These are phyloP conservation scores for Areca catechu DNA, from an alignment of 176 grass and related monocot species.

Conservation along the genomic window DNA sequence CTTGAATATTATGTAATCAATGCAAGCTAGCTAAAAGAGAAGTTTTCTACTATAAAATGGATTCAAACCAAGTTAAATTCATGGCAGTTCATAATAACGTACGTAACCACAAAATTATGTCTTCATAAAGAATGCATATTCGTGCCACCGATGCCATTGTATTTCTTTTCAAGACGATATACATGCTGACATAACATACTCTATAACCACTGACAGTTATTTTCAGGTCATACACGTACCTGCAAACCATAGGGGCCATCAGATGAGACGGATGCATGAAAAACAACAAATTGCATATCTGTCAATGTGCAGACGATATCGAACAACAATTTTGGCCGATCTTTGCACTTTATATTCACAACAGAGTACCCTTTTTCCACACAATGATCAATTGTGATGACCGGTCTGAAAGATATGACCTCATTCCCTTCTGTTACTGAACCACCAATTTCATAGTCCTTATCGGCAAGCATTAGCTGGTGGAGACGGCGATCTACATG, in stretches of 20 bases:
- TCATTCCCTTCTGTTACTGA: neutral
- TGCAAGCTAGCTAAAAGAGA: too few relatives aligned
- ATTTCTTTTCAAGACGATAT: too few relatives aligned
- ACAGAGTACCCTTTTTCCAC: slow-evolving; percentile 93
- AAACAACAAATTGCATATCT: slow-evolving; percentile 92
- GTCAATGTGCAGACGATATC: slow-evolving; percentile 97
- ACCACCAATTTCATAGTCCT: slow-evolving; percentile 25
- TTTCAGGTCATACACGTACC: slow-evolving; percentile 22
- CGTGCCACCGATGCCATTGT: too few relatives aligned
- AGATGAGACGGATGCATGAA: slow-evolving; percentile 80
- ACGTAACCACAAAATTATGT: too few relatives aligned
- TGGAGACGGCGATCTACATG: slow-evolving; percentile 84
- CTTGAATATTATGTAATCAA: too few relatives aligned
- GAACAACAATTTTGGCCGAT: slow-evolving; percentile 77
- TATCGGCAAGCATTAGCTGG: slow-evolving; percentile 91
- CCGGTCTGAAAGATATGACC: slow-evolving; percentile 18
- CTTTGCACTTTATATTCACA: slow-evolving; percentile 74
- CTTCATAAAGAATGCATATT: too few relatives aligned
- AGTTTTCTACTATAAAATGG: too few relatives aligned
- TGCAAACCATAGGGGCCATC: slow-evolving; percentile 57
- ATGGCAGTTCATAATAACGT: too few relatives aligned
- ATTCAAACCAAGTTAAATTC: too few relatives aligned
- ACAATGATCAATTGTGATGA: slow-evolving; percentile 60
- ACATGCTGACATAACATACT: too few relatives aligned
- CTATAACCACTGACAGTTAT: too few relatives aligned